Conservation (phyloP, 148 eudicot species). For the Amaranthus palmeri region DNA sequence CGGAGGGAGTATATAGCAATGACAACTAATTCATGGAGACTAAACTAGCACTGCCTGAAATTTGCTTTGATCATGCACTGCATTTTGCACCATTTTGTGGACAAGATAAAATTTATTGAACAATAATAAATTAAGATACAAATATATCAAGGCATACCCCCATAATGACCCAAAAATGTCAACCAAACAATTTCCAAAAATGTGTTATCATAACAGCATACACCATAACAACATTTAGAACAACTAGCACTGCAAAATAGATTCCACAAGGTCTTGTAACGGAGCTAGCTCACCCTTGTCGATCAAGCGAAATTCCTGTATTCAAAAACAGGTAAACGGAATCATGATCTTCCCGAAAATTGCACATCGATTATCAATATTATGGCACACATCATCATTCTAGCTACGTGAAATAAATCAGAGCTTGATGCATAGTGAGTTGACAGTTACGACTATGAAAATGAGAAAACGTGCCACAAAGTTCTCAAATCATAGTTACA, state of each 20-base stretch:
- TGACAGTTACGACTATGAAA: too few relatives aligned
- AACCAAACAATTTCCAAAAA: constrained; percentile 15
- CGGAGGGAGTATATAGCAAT: too few relatives aligned
- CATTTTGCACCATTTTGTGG: too few relatives aligned
- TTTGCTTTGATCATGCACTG: too few relatives aligned
- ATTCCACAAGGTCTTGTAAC: constrained; percentile 69
- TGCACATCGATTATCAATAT: not conserved
- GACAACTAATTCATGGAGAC: too few relatives aligned
- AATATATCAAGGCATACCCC: not conserved
- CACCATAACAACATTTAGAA: constrained; percentile 11
- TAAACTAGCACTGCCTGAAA: too few relatives aligned
- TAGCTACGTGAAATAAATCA: not conserved
- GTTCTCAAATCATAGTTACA: too few relatives aligned
- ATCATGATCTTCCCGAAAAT: not conserved
- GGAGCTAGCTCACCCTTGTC: constrained; percentile 87
- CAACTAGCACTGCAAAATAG: constrained; percentile 29
- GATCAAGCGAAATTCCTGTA: constrained; percentile 71
- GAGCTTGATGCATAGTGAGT: too few relatives aligned
- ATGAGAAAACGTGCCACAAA: too few relatives aligned
- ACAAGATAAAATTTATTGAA: too few relatives aligned
- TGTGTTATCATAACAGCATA: constrained; percentile 1
- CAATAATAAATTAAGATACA: too few relatives aligned
- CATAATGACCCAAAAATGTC: not conserved
- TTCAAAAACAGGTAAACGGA: constrained; percentile 1
- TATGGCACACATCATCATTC: not conserved